Conservation (phyloP, 2,329 filamentous ascomycete genomes). For the Fusarium sp. region DNA sequence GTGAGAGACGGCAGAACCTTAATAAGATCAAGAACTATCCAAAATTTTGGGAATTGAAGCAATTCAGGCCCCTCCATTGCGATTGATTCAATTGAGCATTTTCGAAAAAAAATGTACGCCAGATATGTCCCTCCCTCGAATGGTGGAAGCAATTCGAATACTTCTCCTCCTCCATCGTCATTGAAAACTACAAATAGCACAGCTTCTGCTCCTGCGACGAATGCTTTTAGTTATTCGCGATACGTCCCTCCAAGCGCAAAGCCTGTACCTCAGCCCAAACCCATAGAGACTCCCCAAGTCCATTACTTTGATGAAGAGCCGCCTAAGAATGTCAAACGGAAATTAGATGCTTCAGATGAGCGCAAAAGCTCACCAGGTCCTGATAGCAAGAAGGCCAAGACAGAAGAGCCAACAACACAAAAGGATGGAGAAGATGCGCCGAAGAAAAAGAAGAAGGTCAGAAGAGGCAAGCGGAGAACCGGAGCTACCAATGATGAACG, state of each 20-base stretch:
- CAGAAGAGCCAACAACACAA: conserved; percentile 21
- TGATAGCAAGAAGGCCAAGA: conserved; percentile 53
- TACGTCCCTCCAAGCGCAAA: conserved; percentile 54
- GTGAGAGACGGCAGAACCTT: conserved; percentile 52
- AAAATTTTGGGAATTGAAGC: conserved; percentile 50
- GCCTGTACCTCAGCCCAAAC: conserved; percentile 17
- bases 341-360: conserved; percentile 51
- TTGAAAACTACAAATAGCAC: background rate
- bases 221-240: conserved; percentile 53
- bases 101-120: conserved; percentile 53
- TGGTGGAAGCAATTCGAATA: conserved; percentile 9
- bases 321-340: conserved; percentile 50
- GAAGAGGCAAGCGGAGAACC: conserved; percentile 40
- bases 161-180: background rate
- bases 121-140: conserved; percentile 56
- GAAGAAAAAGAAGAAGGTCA: conserved; percentile 45
- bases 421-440: conserved; percentile 23
- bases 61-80: conserved; percentile 29
- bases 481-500: conserved; percentile 19
- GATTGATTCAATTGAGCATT: conserved; percentile 13
- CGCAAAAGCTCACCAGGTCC: conserved; percentile 44
- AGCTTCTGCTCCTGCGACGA: conserved; percentile 5
- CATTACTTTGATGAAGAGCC: conserved; percentile 49
- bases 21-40: conserved; percentile 50
- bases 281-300: conserved; percentile 20